A percentile compares a stretch with the other conserved stretches of the same genome.
These are phyloP conservation scores for Penicillium sp. DNA, from an alignment of 2,329 filamentous ascomycete genomes.

Conservation along the genomic window DNA sequence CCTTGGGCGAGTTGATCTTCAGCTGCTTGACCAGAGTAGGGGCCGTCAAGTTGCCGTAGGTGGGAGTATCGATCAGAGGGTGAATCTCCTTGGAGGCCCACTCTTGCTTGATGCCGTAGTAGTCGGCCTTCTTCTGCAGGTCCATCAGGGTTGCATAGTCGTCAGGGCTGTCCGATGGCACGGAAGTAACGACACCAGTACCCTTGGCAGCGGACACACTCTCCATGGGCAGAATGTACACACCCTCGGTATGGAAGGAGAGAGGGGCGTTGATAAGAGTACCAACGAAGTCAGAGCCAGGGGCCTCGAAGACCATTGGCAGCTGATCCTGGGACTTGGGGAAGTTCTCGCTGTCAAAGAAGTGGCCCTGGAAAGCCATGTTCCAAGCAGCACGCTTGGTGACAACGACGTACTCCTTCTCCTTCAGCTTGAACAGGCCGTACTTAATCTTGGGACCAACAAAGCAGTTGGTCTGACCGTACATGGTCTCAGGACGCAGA, in stretches of 20 bases:
- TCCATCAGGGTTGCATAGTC: constrained; percentile 89
- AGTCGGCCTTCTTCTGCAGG: constrained; percentile 90
- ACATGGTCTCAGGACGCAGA: constrained; percentile 95
- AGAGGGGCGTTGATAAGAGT: constrained; percentile 88
- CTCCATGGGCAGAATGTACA: constrained; percentile 93
- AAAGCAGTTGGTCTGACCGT: constrained; percentile 94
- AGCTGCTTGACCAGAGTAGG: constrained; percentile 82
- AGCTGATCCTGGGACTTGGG: constrained; percentile 65
- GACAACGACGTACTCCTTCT: constrained; percentile 79
- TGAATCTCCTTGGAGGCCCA: constrained; percentile 90
- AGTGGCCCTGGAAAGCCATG: constrained; percentile 91
- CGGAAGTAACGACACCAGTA: constrained; percentile 92
- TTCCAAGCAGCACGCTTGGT: constrained; percentile 84
- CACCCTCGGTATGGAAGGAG: constrained; percentile 76
- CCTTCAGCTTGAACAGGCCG: constrained; percentile 76
- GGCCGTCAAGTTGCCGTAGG: constrained; percentile 81
- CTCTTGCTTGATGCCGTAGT: constrained; percentile 93
- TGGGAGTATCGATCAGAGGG: constrained; percentile 85
- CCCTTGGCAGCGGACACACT: constrained; percentile 89
- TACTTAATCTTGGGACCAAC: constrained; percentile 88
- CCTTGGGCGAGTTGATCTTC: constrained; percentile 96
- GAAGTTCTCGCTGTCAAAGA: constrained; percentile 55
- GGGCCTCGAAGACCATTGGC: constrained; percentile 70
- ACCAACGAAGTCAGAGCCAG: constrained; percentile 78
- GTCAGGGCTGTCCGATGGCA: constrained; percentile 93